Base-by-base conservation (phyloP, 2,329 filamentous ascomycete genomes). In the Orbilia brochopaga region DNA sequence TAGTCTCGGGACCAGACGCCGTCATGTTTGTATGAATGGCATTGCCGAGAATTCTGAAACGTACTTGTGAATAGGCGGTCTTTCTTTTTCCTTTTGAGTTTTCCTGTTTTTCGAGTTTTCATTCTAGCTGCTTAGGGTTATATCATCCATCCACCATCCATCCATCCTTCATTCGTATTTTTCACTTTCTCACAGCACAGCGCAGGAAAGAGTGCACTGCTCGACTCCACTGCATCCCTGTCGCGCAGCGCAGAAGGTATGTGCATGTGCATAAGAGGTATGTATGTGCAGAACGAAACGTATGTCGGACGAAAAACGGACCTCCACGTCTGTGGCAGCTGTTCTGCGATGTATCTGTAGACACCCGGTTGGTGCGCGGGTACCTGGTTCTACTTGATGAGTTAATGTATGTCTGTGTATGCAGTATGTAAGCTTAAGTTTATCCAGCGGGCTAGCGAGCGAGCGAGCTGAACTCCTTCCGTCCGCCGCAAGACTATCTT, bases 31-130 rank as follows among this genome's bases (percentile, higher is more conserved):
- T n/a, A n/a, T n/a, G n/a, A n/a, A n/a, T n/a, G n/a, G n/a, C n/a
- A n/a, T n/a, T n/a, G n/a, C n/a, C n/a, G n/a, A n/a, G 4, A 42
- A 42, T 42, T 42, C 37, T 42, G 37, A 42, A 42, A 42, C 37
- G 37, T 15, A 42, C 37, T 42, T 42, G 2, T 42, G n/a, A n/a
- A n/a, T n/a, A n/a, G n/a, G n/a, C n/a, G n/a, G n/a, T 42, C 27
- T 32, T 32, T 32, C 8, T 32, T 32, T 32, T 32, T 32, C 27
- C 27, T 32, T 32, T 32, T 32, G 8, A 4, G 3, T 42, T 42
- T 42, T 42, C 37, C 37, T 42, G 37, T 42, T 42, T 42, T 42
- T 42, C 5, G 11, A 15, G 15, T 4, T 17, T 42, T 17, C 15
- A 13, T 13, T 15, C 37, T 42, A 42, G 37, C 37, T 42, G 27